Conservation (phyloP, 768 basidiomycete genomes). For the Boletus huronensis region DNA sequence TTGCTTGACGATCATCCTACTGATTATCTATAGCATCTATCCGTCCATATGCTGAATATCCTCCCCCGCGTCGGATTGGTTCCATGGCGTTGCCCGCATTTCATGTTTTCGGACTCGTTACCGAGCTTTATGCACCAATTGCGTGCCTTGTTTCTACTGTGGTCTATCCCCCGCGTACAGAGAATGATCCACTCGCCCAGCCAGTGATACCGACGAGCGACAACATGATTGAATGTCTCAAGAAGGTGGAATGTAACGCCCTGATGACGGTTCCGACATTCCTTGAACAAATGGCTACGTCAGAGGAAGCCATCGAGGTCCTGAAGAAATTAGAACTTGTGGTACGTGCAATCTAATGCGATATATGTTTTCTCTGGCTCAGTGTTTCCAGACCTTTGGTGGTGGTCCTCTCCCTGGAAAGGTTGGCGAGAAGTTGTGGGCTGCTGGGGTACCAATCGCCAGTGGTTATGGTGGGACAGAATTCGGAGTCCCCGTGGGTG, state of each 20-base stretch:
- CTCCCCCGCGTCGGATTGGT: slow-evolving; percentile 18
- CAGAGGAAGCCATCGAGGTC: slow-evolving; percentile 20
- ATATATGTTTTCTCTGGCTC: background rate
- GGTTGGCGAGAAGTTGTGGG: slow-evolving; percentile 33
- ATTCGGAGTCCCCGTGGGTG: slow-evolving; percentile 11
- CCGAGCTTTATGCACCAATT: slow-evolving; percentile 20
- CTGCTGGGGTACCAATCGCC: slow-evolving; percentile 32
- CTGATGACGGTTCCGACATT: slow-evolving; percentile 39
- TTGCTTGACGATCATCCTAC: background rate
- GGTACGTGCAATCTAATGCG: slow-evolving; percentile 19
- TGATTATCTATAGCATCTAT: slow-evolving; percentile 4
- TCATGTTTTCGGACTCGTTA: slow-evolving; percentile 21
- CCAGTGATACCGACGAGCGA: slow-evolving; percentile 40
- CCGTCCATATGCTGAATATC: background rate
- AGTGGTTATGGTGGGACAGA: slow-evolving; percentile 39
- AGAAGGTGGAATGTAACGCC: slow-evolving; percentile 25
- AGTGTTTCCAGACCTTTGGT: slow-evolving; percentile 29
- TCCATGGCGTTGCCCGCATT: slow-evolving; percentile 28
- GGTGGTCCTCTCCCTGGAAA: slow-evolving; percentile 38
- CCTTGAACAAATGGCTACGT: slow-evolving; percentile 35
- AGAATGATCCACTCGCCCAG: slow-evolving; percentile 14
- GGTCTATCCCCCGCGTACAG: slow-evolving; percentile 29
- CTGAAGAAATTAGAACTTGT: slow-evolving; percentile 28
- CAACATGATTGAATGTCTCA: slow-evolving; percentile 37
- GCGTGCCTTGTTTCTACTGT: slow-evolving; percentile 11